A percentile compares a stretch with the other conserved stretches of the same genome.
Evolutionary conservation across 148 eudicot genomes (phyloP).

Genomic region (Amaranthus cruentus): DNA sequence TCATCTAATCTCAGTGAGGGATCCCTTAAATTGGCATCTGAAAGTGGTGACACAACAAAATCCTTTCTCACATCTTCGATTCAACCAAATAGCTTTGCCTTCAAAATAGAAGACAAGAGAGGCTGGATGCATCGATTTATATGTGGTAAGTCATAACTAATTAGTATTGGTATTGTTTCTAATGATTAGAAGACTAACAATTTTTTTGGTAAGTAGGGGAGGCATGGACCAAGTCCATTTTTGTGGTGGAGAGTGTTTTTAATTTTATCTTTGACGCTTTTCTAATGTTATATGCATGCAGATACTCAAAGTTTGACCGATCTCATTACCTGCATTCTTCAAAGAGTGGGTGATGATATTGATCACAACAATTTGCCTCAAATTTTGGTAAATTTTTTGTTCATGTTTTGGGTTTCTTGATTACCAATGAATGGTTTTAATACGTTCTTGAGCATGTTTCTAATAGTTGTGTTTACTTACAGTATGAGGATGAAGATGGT

Average conservation of each 20-base stretch:
- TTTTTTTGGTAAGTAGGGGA: not conserved
- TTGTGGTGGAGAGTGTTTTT: not conserved
- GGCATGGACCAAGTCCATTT: not conserved
- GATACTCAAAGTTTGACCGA: conserved; percentile 74
- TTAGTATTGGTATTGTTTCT: not conserved
- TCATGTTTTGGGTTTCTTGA: conserved; percentile 3
- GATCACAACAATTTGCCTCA: conserved; percentile 73
- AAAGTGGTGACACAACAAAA: conserved; percentile 54
- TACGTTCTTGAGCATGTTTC: conserved; percentile 3
- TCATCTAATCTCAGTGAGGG: conserved; percentile 38
- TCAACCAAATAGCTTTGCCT: conserved; percentile 47
- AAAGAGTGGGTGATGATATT: conserved; percentile 85
- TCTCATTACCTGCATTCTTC: conserved; percentile 77
- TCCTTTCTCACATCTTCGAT: conserved; percentile 40
- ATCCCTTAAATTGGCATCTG: conserved; percentile 68
- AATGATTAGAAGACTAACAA: not conserved
- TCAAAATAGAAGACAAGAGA: conserved; percentile 77
- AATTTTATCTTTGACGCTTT: conserved; percentile 9
- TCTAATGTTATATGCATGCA: conserved; percentile 14
- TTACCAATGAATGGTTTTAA: conserved; percentile 5
- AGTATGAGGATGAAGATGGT: conserved; percentile 97
- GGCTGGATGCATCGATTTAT: conserved; percentile 88
- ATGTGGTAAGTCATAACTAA: conserved; percentile 51
- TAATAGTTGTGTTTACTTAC: conserved; percentile 17
- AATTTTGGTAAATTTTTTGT: conserved; percentile 51